A percentile compares a stretch with the other conserved stretches of the same genome.
These are phyloP conservation scores for Nidularia sp. DNA, from an alignment of 768 basidiomycete species.

Conservation along the genomic window DNA sequence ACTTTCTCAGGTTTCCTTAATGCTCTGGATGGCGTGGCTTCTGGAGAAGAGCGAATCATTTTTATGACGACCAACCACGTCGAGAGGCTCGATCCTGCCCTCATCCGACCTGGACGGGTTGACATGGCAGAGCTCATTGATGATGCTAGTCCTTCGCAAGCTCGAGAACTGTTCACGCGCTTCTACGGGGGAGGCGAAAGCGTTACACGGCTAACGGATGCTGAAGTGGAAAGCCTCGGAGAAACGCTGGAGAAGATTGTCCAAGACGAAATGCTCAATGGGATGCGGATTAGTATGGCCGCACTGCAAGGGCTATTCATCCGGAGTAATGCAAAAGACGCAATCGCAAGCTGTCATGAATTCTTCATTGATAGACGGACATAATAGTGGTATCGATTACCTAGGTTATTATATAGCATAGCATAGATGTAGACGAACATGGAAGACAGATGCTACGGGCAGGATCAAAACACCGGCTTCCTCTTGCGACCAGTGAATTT, in stretches of 20 bases:
- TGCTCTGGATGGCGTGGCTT: slow-evolving; percentile 95
- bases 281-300: slow-evolving; percentile 86
- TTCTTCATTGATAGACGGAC: slow-evolving; percentile 30
- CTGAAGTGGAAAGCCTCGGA: slow-evolving; percentile 41
- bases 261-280: slow-evolving; percentile 41
- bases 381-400: not conserved
- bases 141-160: slow-evolving; percentile 83
- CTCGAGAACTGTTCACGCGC: slow-evolving; percentile 67
- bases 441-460: not conserved
- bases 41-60: slow-evolving; percentile 95
- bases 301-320: slow-evolving; percentile 95
- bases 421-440: slow-evolving; percentile 3
- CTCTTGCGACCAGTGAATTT: slow-evolving; percentile 93
- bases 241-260: slow-evolving; percentile 51
- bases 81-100: slow-evolving; percentile 83
- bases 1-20: slow-evolving; percentile 98
- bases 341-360: slow-evolving; percentile 45
- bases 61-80: slow-evolving; percentile 99
- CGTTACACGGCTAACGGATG: slow-evolving; percentile 20
- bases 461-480: slow-evolving; percentile 65
- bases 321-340: slow-evolving; percentile 55
- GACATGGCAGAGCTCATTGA: slow-evolving; percentile 82
- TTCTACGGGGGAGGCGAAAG: slow-evolving; percentile 68
- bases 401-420: not conserved
- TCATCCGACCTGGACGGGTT: slow-evolving; percentile 94